Evolutionary conservation across 148 eudicot genomes (phyloP).

Genomic region (Silene uniflora): DNA sequence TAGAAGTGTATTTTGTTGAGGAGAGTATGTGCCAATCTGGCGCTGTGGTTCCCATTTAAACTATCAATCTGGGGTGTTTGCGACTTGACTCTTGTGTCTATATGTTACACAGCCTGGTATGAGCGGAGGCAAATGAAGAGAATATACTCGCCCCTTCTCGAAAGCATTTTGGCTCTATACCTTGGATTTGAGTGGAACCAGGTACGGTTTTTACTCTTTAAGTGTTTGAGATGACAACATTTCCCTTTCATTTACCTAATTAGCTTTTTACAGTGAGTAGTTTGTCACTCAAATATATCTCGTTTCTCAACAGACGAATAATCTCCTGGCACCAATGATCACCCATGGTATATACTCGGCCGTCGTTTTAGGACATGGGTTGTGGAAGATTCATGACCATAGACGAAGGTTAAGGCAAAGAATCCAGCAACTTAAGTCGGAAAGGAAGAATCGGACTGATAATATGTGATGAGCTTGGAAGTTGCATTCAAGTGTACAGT

Average conservation of each 20-base stretch:
- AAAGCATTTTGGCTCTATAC: conserved; percentile 80
- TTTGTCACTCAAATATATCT: not conserved
- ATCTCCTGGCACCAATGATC: conserved; percentile 79
- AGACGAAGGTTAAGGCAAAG: conserved; percentile 59
- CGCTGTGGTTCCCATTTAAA: not conserved
- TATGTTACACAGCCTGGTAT: conserved; percentile 71
- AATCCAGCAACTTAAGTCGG: conserved; percentile 59
- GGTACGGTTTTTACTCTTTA: conserved; percentile 32
- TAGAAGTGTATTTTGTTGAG: no score
- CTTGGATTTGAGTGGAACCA: conserved; percentile 99
- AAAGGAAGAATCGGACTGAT: conserved; percentile 30
- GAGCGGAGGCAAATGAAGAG: conserved; percentile 92
- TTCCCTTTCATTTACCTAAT: not conserved
- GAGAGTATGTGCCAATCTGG: not conserved
- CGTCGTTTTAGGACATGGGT: conserved; percentile 83
- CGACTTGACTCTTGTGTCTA: not conserved
- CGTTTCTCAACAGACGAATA: conserved; percentile 53
- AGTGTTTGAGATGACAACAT: not conserved
- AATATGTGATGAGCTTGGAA: conserved; percentile 8
- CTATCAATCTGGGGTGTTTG: not conserved
- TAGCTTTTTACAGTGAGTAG: not conserved
- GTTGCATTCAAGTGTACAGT: conserved; percentile 21
- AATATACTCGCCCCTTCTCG: conserved; percentile 90
- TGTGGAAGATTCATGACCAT: conserved; percentile 93
- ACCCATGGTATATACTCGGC: conserved; percentile 97